phyloP scores from a whole-genome alignment of 1,284 basidiomycete genomes.

The Bjerkandera adusta region DNA sequence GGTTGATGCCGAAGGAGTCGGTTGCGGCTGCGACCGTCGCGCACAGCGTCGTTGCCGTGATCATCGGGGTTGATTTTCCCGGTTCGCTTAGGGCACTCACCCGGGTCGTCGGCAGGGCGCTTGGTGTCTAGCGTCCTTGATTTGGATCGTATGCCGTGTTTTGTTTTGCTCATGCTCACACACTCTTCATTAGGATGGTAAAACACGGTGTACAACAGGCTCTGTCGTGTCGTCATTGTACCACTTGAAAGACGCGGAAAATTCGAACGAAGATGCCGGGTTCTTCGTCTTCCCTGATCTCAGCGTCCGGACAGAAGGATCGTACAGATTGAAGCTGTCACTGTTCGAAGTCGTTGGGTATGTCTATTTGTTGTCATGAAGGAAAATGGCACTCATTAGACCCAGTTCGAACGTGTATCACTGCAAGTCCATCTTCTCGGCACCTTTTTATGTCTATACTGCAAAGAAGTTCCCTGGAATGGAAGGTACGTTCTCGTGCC shows the following conservation, averaged over 20 bases:
- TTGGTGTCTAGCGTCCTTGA: too few relatives aligned
- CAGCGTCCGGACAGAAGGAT: constrained; percentile 87
- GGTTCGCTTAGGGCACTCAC: too few relatives aligned
- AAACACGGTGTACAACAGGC: constrained; percentile 85
- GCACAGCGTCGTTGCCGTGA: too few relatives aligned
- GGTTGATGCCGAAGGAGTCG: too few relatives aligned
- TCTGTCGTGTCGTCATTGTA: constrained; percentile 92
- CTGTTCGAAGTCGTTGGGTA: constrained; percentile 93
- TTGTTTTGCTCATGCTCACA: constrained; percentile 6
- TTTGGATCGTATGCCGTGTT: too few relatives aligned
- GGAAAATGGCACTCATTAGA: background rate
- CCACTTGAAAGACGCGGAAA: constrained; percentile 90
- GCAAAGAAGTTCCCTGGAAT: constrained; percentile 95
- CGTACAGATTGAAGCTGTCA: constrained; percentile 83
- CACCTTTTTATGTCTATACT: constrained; percentile 88
- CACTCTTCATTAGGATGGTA: constrained; percentile 61
- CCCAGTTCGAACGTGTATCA: constrained; percentile 43
- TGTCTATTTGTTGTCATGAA: constrained; percentile 32
- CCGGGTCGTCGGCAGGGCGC: too few relatives aligned
- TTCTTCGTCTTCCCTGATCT: constrained; percentile 92
- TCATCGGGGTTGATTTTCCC: too few relatives aligned
- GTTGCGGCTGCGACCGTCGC: too few relatives aligned
- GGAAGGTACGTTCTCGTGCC: constrained; percentile 60
- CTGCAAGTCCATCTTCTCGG: constrained; percentile 86
- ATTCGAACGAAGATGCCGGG: constrained; percentile 80